Evolutionary conservation across 140 eudicot genomes (phyloP).

Genomic region (Erigeron philadelphicus): DNA sequence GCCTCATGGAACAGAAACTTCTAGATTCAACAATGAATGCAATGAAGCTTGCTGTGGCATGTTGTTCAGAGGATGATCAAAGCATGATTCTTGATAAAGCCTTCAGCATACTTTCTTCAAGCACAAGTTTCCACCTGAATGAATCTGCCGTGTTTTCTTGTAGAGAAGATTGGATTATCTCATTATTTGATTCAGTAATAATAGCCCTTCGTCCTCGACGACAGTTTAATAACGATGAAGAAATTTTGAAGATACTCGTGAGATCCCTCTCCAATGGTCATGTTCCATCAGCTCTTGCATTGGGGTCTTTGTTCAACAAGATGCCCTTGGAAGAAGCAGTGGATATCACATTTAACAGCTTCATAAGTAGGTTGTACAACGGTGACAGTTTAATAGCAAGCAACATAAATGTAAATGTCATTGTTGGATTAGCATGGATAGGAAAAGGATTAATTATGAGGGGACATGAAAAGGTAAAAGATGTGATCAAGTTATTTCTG

Average conservation of each 20-base stretch:
- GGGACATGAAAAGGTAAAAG: conserved; percentile 85
- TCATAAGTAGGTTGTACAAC: conserved; percentile 16
- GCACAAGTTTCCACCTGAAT: conserved; percentile 22
- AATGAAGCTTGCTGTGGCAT: conserved; percentile 67
- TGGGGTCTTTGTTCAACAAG: conserved; percentile 87
- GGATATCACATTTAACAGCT: conserved; percentile 38
- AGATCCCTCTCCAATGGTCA: conserved; percentile 47
- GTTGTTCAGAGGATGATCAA: conserved; percentile 55
- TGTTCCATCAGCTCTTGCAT: conserved; percentile 80
- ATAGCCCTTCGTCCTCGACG: conserved; percentile 73
- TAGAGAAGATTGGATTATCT: conserved; percentile 61
- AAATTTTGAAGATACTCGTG: conserved; percentile 40
- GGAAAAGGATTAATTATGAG: conserved; percentile 98
- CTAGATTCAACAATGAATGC: conserved; percentile 62
- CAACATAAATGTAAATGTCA: conserved; percentile 26
- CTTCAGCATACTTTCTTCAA: conserved; percentile 38
- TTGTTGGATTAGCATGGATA: conserved; percentile 79
- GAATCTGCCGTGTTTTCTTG: conserved; percentile 27
- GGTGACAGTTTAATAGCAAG: conserved; percentile 34
- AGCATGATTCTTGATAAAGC: conserved; percentile 52
- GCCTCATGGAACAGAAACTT: conserved; percentile 52
- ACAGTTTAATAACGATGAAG: conserved; percentile 36
- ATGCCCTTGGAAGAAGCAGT: conserved; percentile 67
- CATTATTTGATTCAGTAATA: conserved; percentile 72
- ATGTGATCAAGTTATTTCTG: conserved; percentile 49